Base-by-base conservation (phyloP, 129 eudicot species). In the Pseudognaphalium luteoalbum region DNA sequence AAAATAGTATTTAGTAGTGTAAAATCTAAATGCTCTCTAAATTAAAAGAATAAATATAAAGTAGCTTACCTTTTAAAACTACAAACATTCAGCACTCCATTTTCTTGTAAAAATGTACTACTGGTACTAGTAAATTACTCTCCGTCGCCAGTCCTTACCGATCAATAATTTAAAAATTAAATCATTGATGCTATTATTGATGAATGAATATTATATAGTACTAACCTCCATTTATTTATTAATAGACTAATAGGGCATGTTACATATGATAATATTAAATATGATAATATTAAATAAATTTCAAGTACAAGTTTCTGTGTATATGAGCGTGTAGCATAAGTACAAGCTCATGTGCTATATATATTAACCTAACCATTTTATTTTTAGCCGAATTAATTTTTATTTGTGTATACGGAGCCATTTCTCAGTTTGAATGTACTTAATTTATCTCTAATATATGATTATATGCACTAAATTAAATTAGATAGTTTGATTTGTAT, bases 321-420 rank as follows among this genome's bases (percentile, higher is more conserved):
- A 77, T 77, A 77, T 58, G 5, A 59, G 71, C 68, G 16, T 72
- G 67, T 61, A 39, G 73, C 69, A 77, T 67, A 35, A 21, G 60
- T 54, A 68, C 68, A 77, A 39, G 28, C 44, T 37, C 69, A 69
- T 19, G 62, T 12, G 28, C 28, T 25, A 25, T 25, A 57, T 77
- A 58, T 73, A 62, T 56, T 57, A 77, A 77, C 69, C 75, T 39
- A 68, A 56, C 5, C 29, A 76, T 28, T 66, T 50, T 51, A 19
- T 19, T 34, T 20, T 33, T 16, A 67, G 10, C 3, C 15, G 5
- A 50, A 51, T n/a, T 29, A 52, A 2, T 32, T 21, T 21, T 32
- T 44, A 6, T 66, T 9, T 25, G n/a, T n/a, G n/a, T n/a, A n/a
- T n/a, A n/a, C n/a, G n/a, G n/a, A n/a, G n/a, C n/a, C n/a, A n/a